Conservation (phyloP, 495 filamentous ascomycete species). For the Sphaerosporella brunnea region DNA sequence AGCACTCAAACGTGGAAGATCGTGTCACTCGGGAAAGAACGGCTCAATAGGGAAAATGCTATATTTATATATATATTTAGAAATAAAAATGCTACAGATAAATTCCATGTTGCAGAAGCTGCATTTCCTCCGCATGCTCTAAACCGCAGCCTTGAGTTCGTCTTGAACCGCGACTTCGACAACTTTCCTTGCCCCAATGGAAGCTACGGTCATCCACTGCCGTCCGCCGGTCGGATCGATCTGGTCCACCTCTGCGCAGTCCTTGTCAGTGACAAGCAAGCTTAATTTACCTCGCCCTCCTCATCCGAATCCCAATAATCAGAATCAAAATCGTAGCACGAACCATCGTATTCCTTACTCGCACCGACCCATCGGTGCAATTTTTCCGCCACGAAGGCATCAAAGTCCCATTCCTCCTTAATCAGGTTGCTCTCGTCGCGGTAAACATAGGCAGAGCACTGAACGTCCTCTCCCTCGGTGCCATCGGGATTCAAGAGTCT, state of each 20-base stretch:
- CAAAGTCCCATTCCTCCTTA: conserved; percentile 20
- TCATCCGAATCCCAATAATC: not conserved
- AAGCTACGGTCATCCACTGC: conserved; percentile 3
- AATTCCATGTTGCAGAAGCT: too few relatives aligned
- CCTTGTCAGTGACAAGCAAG: too few relatives aligned
- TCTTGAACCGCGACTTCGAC: too few relatives aligned
- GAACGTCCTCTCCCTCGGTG: conserved; percentile 39
- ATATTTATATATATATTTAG: too few relatives aligned
- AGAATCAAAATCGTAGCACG: not conserved
- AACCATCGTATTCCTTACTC: conserved; percentile 6
- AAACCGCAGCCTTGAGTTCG: too few relatives aligned
- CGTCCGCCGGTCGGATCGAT: conserved; percentile 9
- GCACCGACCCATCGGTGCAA: conserved; percentile 13
- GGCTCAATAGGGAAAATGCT: too few relatives aligned
- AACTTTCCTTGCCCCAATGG: too few relatives aligned
- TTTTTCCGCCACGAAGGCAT: conserved; percentile 17
- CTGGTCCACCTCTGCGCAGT: conserved; percentile 6
- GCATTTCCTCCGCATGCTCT: too few relatives aligned
- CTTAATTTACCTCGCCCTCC: not conserved
- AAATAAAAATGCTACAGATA: too few relatives aligned
- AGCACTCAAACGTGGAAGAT: too few relatives aligned
- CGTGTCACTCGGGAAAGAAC: too few relatives aligned
- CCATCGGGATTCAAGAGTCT: conserved; percentile 35
- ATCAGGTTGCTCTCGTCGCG: conserved; percentile 7
- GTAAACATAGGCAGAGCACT: conserved; percentile 63